phyloP scores from a whole-genome alignment of 2,329 filamentous ascomycete species.

The Pseudogymnoascus sp. region DNA sequence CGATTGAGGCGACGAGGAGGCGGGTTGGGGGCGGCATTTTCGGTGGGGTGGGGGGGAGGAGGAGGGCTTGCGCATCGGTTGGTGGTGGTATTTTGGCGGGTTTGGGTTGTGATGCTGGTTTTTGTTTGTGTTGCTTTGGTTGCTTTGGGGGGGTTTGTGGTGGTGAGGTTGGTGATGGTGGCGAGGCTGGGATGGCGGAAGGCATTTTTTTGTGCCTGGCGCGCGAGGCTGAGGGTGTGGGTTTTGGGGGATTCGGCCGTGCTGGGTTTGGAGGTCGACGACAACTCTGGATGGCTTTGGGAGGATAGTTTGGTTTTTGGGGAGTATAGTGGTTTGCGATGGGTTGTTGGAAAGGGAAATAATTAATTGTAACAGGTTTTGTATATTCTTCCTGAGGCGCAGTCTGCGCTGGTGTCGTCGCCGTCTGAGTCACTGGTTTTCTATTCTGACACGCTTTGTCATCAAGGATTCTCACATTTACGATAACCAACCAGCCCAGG shows the following conservation, averaged over 20 bases:
- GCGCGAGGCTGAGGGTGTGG: not conserved
- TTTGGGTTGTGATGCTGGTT: not conserved
- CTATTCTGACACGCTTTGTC: not conserved
- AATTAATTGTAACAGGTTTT: not conserved
- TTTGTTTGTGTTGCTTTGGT: not conserved
- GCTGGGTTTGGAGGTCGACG: not conserved
- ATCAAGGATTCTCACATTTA: not conserved
- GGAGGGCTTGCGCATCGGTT: not conserved
- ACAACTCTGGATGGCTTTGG: not conserved
- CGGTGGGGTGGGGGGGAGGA: not conserved
- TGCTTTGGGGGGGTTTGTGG: not conserved
- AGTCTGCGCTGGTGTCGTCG: not conserved
- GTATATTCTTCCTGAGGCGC: not conserved
- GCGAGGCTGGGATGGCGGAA: not conserved
- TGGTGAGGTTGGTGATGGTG: not conserved
- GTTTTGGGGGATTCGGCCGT: not conserved
- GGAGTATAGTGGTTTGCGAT: not conserved
- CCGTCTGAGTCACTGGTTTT: not conserved
- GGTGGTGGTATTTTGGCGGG: not conserved
- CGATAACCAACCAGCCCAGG: not conserved
- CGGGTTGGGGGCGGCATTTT: slow-evolving; percentile 30
- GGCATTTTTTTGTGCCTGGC: not conserved
- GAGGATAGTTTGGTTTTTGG: not conserved
- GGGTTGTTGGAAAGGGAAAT: not conserved
- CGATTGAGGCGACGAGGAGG: slow-evolving; percentile 77